Evolutionary conservation across 2,329 filamentous ascomycete genomes (phyloP).

Genomic region (Aspergillus niger): DNA sequence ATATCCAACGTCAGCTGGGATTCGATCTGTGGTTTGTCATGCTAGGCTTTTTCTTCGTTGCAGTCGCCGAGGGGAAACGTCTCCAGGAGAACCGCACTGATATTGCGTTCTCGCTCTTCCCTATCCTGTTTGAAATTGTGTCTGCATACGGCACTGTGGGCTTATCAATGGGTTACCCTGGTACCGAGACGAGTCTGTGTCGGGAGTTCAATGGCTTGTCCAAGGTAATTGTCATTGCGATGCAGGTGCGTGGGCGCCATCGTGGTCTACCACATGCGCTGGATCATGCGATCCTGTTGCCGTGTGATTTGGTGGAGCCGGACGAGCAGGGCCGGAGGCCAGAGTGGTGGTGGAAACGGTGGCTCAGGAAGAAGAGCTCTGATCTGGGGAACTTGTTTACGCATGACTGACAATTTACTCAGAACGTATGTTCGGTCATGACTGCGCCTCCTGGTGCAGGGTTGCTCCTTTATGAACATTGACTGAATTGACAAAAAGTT

Average conservation of each 20-base stretch:
- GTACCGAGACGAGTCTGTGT: slow-evolving; percentile 74
- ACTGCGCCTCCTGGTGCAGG: too few species aligned
- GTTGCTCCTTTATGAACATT: too few species aligned
- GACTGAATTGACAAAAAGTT: too few species aligned
- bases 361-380: slow-evolving; percentile 17
- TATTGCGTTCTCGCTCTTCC: slow-evolving; percentile 63
- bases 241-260: slow-evolving; percentile 65
- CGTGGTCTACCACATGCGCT: slow-evolving; percentile 65
- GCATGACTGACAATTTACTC: background rate
- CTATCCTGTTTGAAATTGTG: slow-evolving; percentile 76
- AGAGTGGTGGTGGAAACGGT: slow-evolving; percentile 23
- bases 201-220: slow-evolving; percentile 71
- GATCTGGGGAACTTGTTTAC: slow-evolving; percentile 15
- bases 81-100: slow-evolving; percentile 62
- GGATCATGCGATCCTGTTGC: slow-evolving; percentile 67
- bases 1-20: slow-evolving; percentile 86
- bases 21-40: slow-evolving; percentile 98
- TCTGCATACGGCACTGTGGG: slow-evolving; percentile 92
- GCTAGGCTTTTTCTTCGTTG: slow-evolving; percentile 84
- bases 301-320: slow-evolving; percentile 49
- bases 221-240: slow-evolving; percentile 64
- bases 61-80: slow-evolving; percentile 75
- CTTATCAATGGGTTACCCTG: slow-evolving; percentile 75
- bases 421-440: too few species aligned
- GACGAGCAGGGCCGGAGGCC: slow-evolving; percentile 7